These are phyloP conservation scores for Gossypium arboreum DNA, from an alignment of 345 rosid species.

Conservation along the genomic window DNA sequence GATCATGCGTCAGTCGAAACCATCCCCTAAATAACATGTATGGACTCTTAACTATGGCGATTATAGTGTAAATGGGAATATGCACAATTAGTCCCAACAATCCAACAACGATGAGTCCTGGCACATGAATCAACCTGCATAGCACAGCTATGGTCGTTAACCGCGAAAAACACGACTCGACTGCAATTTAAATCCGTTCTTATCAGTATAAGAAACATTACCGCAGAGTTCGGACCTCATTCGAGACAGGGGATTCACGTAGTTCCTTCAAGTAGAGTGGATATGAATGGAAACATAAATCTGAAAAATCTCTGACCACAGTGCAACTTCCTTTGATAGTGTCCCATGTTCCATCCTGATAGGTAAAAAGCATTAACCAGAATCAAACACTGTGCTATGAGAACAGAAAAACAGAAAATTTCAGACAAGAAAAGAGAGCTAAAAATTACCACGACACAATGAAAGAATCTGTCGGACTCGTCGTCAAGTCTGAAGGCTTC, in stretches of 20 bases:
- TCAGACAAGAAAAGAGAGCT: neutral
- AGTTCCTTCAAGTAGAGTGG: slow-evolving; percentile 59
- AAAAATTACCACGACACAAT: slow-evolving; percentile 54
- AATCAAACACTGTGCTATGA: neutral
- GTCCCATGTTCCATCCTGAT: slow-evolving; percentile 86
- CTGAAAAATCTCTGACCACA: slow-evolving; percentile 66
- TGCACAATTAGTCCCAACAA: slow-evolving; percentile 61
- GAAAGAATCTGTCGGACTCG: slow-evolving; percentile 57
- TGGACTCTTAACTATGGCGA: slow-evolving; percentile 68
- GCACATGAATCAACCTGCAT: slow-evolving; percentile 66
- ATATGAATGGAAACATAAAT: slow-evolving; percentile 70
- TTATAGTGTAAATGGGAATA: slow-evolving; percentile 62
- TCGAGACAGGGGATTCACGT: slow-evolving; percentile 45
- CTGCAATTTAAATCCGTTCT: neutral
- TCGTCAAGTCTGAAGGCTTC: slow-evolving; percentile 71
- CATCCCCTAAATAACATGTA: slow-evolving; percentile 72
- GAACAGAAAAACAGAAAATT: neutral
- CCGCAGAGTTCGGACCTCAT: slow-evolving; percentile 64
- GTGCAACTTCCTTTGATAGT: slow-evolving; percentile 72
- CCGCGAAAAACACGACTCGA: neutral
- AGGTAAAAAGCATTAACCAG: neutral
- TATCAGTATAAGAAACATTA: slow-evolving; percentile 20
- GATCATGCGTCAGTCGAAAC: slow-evolving; percentile 65
- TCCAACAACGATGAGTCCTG: slow-evolving; percentile 66
- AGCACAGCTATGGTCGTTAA: slow-evolving; percentile 15